These are phyloP conservation scores for Ustilago crameri DNA, from an alignment of 1,284 basidiomycete genomes.

Conservation along the genomic window DNA sequence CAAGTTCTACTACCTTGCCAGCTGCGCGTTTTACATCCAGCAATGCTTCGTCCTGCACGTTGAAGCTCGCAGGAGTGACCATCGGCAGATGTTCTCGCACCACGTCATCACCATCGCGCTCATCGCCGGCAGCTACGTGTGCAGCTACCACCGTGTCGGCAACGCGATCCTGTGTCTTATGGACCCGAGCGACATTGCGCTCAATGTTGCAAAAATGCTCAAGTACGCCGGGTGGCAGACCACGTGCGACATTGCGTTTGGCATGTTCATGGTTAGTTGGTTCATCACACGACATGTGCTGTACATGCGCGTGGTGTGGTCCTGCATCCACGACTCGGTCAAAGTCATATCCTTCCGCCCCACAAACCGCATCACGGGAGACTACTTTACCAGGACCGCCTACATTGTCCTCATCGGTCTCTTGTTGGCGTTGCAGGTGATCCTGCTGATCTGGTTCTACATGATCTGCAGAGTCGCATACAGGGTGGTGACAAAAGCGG, in stretches of 20 bases:
- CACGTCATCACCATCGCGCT: constrained; percentile 89
- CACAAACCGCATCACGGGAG: constrained; percentile 12
- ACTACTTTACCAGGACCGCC: constrained; percentile 21
- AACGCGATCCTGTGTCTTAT: constrained; percentile 88
- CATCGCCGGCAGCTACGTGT: constrained; percentile 80
- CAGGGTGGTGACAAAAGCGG: constrained; percentile 79
- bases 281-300: constrained; percentile 60
- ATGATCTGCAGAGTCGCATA: constrained; percentile 85
- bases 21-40: constrained; percentile 93
- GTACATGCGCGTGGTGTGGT: constrained; percentile 54
- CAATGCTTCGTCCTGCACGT: constrained; percentile 89
- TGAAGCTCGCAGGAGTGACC: constrained; percentile 91
- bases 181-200: constrained; percentile 91
- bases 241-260: constrained; percentile 82
- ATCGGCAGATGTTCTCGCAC: constrained; percentile 94
- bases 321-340: constrained; percentile 46
- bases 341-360: constrained; percentile 30
- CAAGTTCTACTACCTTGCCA: constrained; percentile 75
- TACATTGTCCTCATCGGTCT: constrained; percentile 41
- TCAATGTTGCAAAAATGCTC: constrained; percentile 89
- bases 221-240: constrained; percentile 80
- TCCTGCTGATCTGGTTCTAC: constrained; percentile 85
- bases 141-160: constrained; percentile 87
- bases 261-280: constrained; percentile 71
- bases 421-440: constrained; percentile 70